Conservation (phyloP, 768 basidiomycete species). For the Suillus brevipes region DNA sequence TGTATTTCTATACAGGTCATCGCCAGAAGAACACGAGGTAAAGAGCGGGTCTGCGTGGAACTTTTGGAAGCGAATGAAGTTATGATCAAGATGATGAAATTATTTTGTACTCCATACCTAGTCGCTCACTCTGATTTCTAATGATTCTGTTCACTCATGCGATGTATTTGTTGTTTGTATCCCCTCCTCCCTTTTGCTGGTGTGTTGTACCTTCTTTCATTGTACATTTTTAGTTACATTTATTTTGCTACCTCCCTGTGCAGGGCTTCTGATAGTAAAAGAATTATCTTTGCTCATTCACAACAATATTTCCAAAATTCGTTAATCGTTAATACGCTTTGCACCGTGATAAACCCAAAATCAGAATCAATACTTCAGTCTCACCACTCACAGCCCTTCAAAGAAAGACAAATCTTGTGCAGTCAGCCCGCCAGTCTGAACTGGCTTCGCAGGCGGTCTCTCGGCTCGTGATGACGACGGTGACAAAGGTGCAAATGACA, state of each 20-base stretch:
- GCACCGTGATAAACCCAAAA: not conserved
- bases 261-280: not conserved
- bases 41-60: constrained; percentile 13
- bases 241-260: not conserved
- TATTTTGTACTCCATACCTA: constrained; percentile 11
- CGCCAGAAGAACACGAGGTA: constrained; percentile 4
- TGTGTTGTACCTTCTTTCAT: not conserved
- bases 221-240: not conserved
- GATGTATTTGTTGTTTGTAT: not conserved
- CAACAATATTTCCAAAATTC: too few relatives aligned
- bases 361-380: not conserved
- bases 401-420: constrained; percentile 89
- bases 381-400: constrained; percentile 57
- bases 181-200: not conserved
- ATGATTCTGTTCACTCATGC: not conserved
- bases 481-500: constrained; percentile 22
- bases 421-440: constrained; percentile 57
- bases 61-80: constrained; percentile 9
- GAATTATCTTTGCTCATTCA: not conserved
- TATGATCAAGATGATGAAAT: not conserved
- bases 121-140: not conserved
- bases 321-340: not conserved
- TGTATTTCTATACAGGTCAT: not conserved
- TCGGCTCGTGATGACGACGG: constrained; percentile 18
- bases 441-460: constrained; percentile 19